Percentiles rank a stretch among this genome's conserved stretches.
Evolutionary conservation across 2,329 filamentous ascomycete species (phyloP).

Genomic region (Hypoxylon sp.): DNA sequence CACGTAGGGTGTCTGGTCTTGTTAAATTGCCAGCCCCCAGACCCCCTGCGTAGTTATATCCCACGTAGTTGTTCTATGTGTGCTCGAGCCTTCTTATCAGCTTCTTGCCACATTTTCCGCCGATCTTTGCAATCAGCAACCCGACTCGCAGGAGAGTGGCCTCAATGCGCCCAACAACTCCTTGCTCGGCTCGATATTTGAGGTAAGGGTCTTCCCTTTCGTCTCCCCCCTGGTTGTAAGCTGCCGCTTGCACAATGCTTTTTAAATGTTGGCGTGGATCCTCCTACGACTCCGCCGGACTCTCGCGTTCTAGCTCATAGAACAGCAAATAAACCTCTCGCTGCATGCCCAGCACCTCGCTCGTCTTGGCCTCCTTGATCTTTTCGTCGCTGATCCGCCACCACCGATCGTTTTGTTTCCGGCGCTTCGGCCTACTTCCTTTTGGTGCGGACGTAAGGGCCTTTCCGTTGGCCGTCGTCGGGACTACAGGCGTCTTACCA

Average conservation of each 20-base stretch:
- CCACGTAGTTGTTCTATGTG: slow-evolving; percentile 29
- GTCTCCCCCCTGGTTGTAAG: slow-evolving; percentile 29
- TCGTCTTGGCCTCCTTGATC: slow-evolving; percentile 92
- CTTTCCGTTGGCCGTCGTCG: slow-evolving; percentile 42
- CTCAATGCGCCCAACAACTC: slow-evolving; percentile 24
- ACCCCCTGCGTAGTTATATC: slow-evolving; percentile 13
- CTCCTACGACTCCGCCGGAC: slow-evolving; percentile 41
- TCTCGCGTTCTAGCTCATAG: slow-evolving; percentile 81
- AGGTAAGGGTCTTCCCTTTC: slow-evolving; percentile 19
- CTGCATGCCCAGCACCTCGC: slow-evolving; percentile 92
- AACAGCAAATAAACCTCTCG: slow-evolving; percentile 96
- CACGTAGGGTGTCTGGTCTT: background rate
- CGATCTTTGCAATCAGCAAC: background rate
- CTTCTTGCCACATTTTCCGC: background rate
- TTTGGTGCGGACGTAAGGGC: slow-evolving; percentile 35
- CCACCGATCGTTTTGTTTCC: slow-evolving; percentile 81
- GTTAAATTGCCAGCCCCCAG: background rate
- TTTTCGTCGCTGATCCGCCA: slow-evolving; percentile 99
- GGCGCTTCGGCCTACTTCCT: slow-evolving; percentile 54
- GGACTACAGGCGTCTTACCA: slow-evolving; percentile 37
- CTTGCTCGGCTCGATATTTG: slow-evolving; percentile 17
- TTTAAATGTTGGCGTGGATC: slow-evolving; percentile 36
- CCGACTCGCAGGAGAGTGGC: slow-evolving; percentile 9
- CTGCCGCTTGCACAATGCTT: slow-evolving; percentile 24
- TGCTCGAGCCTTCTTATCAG: slow-evolving; percentile 1